Evolutionary conservation across 2,329 filamentous ascomycete genomes (phyloP), one percentile per base, ranked within the genome.

Genomic region (Epichloe elymi): DNA sequence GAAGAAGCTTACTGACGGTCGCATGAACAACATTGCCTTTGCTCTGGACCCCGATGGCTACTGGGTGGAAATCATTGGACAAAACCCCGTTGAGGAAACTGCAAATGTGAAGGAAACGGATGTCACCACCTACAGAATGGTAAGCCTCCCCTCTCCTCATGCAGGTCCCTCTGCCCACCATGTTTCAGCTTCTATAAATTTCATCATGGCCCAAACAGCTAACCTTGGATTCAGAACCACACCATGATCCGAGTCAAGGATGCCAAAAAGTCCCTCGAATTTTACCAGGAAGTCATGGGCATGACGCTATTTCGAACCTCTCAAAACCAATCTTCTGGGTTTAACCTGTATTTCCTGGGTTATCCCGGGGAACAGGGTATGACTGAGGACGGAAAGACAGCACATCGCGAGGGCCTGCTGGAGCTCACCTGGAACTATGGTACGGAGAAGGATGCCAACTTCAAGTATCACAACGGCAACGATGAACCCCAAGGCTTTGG

Each of bases 171-270:
- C 8, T n/a, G 19, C 12, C 20, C 33, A 44, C 38, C 15, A n/a
- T 15, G 6, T 39, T 19, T 7, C 5, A 6, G 15, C n/a, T 36
- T 17, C 39, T 14, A 15, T n/a, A 17, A 20, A 6, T 12, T 30
- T 4, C 8, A 14, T 4, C 8, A 14, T 30, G 30, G 33, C 20
- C 12, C n/a, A 35, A 36, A 20, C 6, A 5, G 15, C 35, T 40
- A 39, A 53, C 19, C 1, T 19, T 41, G 40, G 8, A n/a, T 10
- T 6, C 41, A 85, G 81, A 90, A 93, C 70, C 87, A 93, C 71
- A 89, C 86, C 51, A 97, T 97, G 93, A 80, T 98, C 59, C 86
- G 93, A 33, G 85, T 97, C 70, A 97, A 96, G 72, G 82, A 87
- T 59, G 73, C 76, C 23, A 76, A 87, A 63, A 82, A 80, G 67